Conservation (phyloP, 179 eudicot species). For the Nepenthes alata region DNA sequence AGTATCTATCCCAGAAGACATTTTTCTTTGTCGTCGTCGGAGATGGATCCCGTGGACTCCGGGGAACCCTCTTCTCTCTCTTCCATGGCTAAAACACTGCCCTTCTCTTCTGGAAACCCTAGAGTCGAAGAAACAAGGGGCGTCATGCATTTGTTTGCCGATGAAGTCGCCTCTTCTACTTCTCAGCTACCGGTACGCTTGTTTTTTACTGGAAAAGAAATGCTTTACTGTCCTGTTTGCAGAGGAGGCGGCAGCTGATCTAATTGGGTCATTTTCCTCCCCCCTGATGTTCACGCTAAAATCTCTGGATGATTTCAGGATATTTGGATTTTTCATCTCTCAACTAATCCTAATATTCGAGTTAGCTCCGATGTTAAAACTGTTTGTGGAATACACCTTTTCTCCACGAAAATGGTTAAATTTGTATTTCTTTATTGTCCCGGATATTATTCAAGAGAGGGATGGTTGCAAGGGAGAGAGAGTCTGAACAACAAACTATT, state of each 20-base stretch:
- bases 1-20: no score
- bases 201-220: not conserved
- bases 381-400: no score
- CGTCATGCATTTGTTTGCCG: constrained; percentile 45
- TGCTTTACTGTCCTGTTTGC: not conserved
- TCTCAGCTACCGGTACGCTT: constrained; percentile 43
- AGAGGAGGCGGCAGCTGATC: not conserved
- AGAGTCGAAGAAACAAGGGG: constrained; percentile 81
- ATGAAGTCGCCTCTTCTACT: constrained; percentile 31
- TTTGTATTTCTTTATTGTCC: not conserved
- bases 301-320: no score
- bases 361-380: no score
- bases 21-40: constrained; percentile 8
- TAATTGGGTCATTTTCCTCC: no score
- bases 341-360: no score
- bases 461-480: no score
- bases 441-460: no score
- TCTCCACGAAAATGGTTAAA: not conserved
- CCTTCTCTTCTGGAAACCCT: constrained; percentile 87
- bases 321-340: no score
- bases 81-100: constrained; percentile 29
- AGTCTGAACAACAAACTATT: no score
- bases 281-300: no score
- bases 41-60: constrained; percentile 18
- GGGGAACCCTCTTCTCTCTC: constrained; percentile 18